Conservation (phyloP, 2,329 filamentous ascomycete genomes). For the Pseudomassariella vexata region DNA sequence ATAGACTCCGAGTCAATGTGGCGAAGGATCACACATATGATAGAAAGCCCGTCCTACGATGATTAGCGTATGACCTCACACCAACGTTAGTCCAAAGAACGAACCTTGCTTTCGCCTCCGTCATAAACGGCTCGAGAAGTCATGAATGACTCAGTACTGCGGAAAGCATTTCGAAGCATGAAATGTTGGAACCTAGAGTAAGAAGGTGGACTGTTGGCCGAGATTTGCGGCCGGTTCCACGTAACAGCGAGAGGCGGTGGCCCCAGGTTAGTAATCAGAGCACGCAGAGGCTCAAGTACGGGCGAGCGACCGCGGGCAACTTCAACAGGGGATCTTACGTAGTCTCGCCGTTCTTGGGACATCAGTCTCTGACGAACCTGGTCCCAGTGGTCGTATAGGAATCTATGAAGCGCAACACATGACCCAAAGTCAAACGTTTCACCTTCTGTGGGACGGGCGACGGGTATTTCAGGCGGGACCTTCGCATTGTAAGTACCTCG, state of each 20-base stretch:
- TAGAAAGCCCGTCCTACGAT: constrained; percentile 55
- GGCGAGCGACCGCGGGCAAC: constrained; percentile 45
- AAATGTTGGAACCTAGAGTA: constrained; percentile 69
- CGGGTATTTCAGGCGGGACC: constrained; percentile 43
- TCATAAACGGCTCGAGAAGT: constrained; percentile 64
- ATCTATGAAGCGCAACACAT: constrained; percentile 63
- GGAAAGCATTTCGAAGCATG: constrained; percentile 64
- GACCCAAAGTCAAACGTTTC: constrained; percentile 65
- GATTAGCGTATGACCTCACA: constrained; percentile 6
- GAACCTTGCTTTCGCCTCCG: constrained; percentile 62
- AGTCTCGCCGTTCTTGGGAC: constrained; percentile 52
- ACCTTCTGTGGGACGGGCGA: constrained; percentile 28
- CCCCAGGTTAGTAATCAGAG: constrained; percentile 60
- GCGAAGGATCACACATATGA: constrained; percentile 63
- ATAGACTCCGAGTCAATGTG: constrained; percentile 61
- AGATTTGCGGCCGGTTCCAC: constrained; percentile 64
- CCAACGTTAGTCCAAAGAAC: constrained; percentile 6
- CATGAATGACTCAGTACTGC: constrained; percentile 58
- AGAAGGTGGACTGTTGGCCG: constrained; percentile 53
- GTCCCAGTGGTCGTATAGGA: constrained; percentile 68
- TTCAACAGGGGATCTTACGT: constrained; percentile 49
- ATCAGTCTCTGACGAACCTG: constrained; percentile 60
- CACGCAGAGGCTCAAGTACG: constrained; percentile 53
- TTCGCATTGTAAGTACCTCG: constrained; percentile 15
- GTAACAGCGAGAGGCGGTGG: constrained; percentile 63